Conservation (phyloP, 768 basidiomycete species). For the Asterophora parasitica region DNA sequence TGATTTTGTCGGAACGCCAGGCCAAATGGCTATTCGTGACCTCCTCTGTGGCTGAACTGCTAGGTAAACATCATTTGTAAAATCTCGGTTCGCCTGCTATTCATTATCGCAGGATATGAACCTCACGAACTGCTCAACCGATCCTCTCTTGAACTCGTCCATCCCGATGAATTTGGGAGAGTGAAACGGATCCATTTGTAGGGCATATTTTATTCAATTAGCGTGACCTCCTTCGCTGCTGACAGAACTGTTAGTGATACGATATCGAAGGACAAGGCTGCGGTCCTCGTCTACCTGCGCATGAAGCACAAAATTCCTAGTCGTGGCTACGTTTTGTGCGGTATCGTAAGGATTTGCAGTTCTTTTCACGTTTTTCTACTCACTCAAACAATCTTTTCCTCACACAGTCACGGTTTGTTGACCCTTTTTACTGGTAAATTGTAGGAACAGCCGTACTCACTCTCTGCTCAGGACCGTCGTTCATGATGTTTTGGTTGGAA, state of each 20-base stretch:
- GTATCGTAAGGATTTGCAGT: slow-evolving; percentile 49
- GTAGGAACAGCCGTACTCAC: slow-evolving; percentile 1
- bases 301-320: slow-evolving; percentile 76
- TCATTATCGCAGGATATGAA: slow-evolving; percentile 55
- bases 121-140: slow-evolving; percentile 65
- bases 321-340: slow-evolving; percentile 71
- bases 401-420: slow-evolving; percentile 18
- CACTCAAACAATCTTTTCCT: slow-evolving; percentile 1
- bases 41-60: slow-evolving; percentile 59
- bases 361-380: slow-evolving; percentile 3
- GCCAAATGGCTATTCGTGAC: slow-evolving; percentile 65
- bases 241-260: slow-evolving; percentile 51
- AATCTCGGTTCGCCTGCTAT: not conserved
- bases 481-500: slow-evolving; percentile 70
- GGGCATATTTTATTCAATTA: slow-evolving; percentile 15
- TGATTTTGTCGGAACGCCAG: slow-evolving; percentile 27
- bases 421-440: not conserved
- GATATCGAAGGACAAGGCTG: slow-evolving; percentile 74
- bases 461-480: slow-evolving; percentile 51
- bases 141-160: slow-evolving; percentile 70
- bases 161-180: slow-evolving; percentile 71
- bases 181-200: slow-evolving; percentile 72
- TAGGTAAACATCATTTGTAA: slow-evolving; percentile 36
- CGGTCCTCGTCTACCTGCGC: slow-evolving; percentile 72
- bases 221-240: not conserved